Base-by-base conservation (phyloP, 371 early-diverging fungal species). In the Synchytrium microbalum region DNA sequence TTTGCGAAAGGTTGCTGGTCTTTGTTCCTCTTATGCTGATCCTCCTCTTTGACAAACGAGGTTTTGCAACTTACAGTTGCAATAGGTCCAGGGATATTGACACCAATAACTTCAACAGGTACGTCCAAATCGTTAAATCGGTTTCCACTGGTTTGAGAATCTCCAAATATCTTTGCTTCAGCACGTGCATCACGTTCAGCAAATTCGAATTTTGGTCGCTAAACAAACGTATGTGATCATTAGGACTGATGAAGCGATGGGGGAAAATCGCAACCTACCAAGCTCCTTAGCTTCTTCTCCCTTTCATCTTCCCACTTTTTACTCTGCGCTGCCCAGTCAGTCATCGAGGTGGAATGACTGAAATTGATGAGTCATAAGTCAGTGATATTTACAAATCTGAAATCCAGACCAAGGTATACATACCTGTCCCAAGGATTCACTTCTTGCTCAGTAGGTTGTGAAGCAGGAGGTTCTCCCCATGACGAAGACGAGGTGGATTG, bases 91-190 rank as follows among this genome's bases (percentile, higher is more conserved):
- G 81, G 79, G 27, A 71, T 72, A n/a, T 67, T 64, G 13, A 54
- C 59, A 5, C 59, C 59, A 59, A 13, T 23, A 67, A 23, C 26
- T 1, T 67, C 67, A 14, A 85, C 84, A 24, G 78, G 76, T 60
- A 86, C 82, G 0, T 73, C 54, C 5, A 76, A 71, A 61, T 86
- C 86, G 56, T 84, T 81, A 30, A 38, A 38, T 38, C 46, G 46
- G 46, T 38, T 65, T 5, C 46, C 46, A 19, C 10, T 10, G 10
- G 46, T 10, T 38, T 38, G 46, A 10, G 46, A 38, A 19, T 38
- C 46, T 19, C 10, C 46, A 38, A 38, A 38, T 5, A 38, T 5
- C 19, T 38, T 38, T 10, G 46, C 46, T 38, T 38, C 46, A 5
- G 19, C 46, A 10, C 19, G 5, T 38, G 46, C 10, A 38, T 38